phyloP scores from a whole-genome alignment of 495 filamentous ascomycete species.

The Penicillium roqueforti region DNA sequence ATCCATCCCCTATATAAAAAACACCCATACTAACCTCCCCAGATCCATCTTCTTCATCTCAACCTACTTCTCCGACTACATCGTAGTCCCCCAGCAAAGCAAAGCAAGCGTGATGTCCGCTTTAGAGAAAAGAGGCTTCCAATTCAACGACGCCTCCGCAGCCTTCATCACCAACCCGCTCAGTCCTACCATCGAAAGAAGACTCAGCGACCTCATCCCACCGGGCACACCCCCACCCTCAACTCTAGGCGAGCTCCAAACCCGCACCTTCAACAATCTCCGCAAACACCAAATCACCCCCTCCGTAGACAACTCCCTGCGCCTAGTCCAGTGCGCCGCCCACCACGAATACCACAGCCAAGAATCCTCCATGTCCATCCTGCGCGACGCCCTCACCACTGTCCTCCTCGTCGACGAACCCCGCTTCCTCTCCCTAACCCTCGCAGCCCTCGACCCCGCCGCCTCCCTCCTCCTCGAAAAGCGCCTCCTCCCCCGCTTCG shows the following conservation, averaged over 20 bases:
- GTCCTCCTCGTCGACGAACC: conserved; percentile 62
- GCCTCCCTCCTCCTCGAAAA: conserved; percentile 75
- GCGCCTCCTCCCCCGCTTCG: conserved; percentile 55
- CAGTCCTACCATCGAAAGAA: conserved; percentile 27
- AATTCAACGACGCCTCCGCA: conserved; percentile 68
- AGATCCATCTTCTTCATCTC: conserved; percentile 96
- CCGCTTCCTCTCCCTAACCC: conserved; percentile 77
- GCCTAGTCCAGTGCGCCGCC: conserved; percentile 81
- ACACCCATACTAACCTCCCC: conserved; percentile 1
- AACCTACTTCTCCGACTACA: conserved; percentile 97
- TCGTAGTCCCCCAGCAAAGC: conserved; percentile 76
- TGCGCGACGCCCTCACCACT: conserved; percentile 41
- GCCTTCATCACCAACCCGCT: conserved; percentile 57
- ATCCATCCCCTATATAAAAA: background rate
- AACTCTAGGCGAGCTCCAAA: conserved; percentile 72
- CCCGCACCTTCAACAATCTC: conserved; percentile 72
- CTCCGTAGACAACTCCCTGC: conserved; percentile 60
- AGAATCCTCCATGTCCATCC: conserved; percentile 43
- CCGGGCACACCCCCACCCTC: conserved; percentile 75
- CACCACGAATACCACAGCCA: conserved; percentile 48
- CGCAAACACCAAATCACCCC: conserved; percentile 71
- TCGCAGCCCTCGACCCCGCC: conserved; percentile 79
- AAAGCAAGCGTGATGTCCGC: conserved; percentile 68
- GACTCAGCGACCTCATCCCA: conserved; percentile 33
- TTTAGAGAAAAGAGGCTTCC: conserved; percentile 76